These are phyloP conservation scores for Tetracladium marchalianum DNA, from an alignment of 495 filamentous ascomycete genomes.

Conservation along the genomic window DNA sequence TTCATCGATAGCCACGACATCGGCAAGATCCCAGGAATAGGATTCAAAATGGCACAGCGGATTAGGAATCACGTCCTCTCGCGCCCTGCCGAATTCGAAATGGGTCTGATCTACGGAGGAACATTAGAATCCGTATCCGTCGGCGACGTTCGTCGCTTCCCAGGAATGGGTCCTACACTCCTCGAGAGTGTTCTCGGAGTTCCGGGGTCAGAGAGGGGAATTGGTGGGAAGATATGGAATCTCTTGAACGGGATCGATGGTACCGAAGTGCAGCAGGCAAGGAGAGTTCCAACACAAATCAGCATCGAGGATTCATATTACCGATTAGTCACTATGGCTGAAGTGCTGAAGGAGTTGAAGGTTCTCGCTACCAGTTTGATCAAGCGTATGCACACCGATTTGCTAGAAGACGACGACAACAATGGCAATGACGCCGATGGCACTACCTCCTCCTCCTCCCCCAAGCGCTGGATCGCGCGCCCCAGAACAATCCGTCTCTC, in stretches of 20 bases:
- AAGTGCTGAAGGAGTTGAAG: conserved; percentile 50
- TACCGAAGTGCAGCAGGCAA: conserved; percentile 58
- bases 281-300: conserved; percentile 74
- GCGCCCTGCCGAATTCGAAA: conserved; percentile 28
- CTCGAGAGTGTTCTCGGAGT: conserved; percentile 59
- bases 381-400: conserved; percentile 66
- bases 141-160: conserved; percentile 49
- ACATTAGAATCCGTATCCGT: conserved; percentile 52
- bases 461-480: conserved; percentile 51
- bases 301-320: conserved; percentile 87
- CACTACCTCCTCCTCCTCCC: background rate
- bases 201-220: conserved; percentile 55
- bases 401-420: conserved; percentile 42
- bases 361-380: conserved; percentile 60
- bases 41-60: conserved; percentile 63
- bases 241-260: conserved; percentile 54
- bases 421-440: conserved; percentile 21
- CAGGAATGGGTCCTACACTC: conserved; percentile 46
- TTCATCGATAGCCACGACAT: conserved; percentile 75
- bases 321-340: conserved; percentile 48
- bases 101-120: conserved; percentile 30
- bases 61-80: conserved; percentile 53
- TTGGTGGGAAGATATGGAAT: conserved; percentile 52
- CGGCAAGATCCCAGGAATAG: conserved; percentile 78
- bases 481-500: conserved; percentile 69